These are phyloP conservation scores for Cicer chorassanicum DNA, from an alignment of 306 rosid genomes.

Conservation along the genomic window DNA sequence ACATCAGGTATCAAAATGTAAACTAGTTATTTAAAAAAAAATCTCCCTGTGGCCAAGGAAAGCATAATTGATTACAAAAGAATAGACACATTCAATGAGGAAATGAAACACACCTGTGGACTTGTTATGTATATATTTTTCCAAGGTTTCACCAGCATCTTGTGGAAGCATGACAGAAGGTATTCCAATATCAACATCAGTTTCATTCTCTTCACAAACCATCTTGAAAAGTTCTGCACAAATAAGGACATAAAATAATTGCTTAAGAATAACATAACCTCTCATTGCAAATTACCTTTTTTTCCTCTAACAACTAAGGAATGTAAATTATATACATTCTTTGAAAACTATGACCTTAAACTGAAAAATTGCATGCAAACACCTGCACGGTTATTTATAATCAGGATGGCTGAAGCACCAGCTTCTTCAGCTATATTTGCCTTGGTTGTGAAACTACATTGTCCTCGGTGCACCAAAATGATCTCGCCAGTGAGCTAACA, in stretches of 20 bases:
- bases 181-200: slow-evolving; percentile 72
- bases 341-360: slow-evolving; percentile 15
- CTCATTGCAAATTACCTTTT: slow-evolving; percentile 31
- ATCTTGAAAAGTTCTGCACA: slow-evolving; percentile 89
- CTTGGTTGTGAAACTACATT: slow-evolving; percentile 92
- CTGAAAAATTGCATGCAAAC: slow-evolving; percentile 47
- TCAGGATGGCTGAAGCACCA: slow-evolving; percentile 89
- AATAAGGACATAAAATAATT: slow-evolving; percentile 37
- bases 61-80: slow-evolving; percentile 35
- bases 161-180: slow-evolving; percentile 96
- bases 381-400: slow-evolving; percentile 81
- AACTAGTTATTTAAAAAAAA: slow-evolving; percentile 19
- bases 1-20: slow-evolving; percentile 20
- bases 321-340: slow-evolving; percentile 7
- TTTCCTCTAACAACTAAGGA: slow-evolving; percentile 31
- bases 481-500: slow-evolving; percentile 83
- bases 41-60: slow-evolving; percentile 5
- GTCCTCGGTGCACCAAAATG: slow-evolving; percentile 89
- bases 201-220: slow-evolving; percentile 85
- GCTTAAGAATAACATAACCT: slow-evolving; percentile 6
- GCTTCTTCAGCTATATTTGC: slow-evolving; percentile 85
- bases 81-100: slow-evolving; percentile 21
- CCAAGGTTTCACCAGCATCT: slow-evolving; percentile 71
- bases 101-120: slow-evolving; percentile 54
- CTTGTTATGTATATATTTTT: slow-evolving; percentile 57